Percentiles rank a stretch among this genome's conserved stretches.
These are phyloP conservation scores for Zhuliangozyma blackwelliae DNA, from an alignment of 1,139 yeast species.

Conservation along the genomic window DNA sequence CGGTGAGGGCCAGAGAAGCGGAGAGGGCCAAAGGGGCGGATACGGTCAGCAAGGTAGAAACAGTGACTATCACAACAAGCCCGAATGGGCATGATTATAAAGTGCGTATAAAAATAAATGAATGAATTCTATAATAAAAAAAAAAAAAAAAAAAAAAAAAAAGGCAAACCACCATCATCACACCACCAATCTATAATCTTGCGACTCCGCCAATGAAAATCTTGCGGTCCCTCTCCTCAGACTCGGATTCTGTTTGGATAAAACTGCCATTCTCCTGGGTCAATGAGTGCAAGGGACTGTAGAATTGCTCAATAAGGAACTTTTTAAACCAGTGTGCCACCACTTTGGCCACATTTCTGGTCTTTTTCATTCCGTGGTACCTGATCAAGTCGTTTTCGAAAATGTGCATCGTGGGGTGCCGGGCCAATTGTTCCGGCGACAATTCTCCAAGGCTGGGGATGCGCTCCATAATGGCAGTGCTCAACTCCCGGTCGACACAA, in stretches of 20 bases:
- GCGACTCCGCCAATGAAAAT: slow-evolving; percentile 26
- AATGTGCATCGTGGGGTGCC: slow-evolving; percentile 27
- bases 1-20: slow-evolving; percentile 15
- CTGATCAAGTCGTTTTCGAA: slow-evolving; percentile 34
- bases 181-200: slow-evolving; percentile 11
- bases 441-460: slow-evolving; percentile 19
- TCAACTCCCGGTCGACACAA: slow-evolving; percentile 21
- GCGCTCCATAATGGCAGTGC: slow-evolving; percentile 21
- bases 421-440: slow-evolving; percentile 4
- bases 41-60: slow-evolving; percentile 7
- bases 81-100: slow-evolving; percentile 35
- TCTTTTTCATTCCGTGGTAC: slow-evolving; percentile 19
- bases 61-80: slow-evolving; percentile 26
- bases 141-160: no score
- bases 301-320: slow-evolving; percentile 22
- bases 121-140: no score
- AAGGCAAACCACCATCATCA: not conserved
- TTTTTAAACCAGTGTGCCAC: slow-evolving; percentile 16
- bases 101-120: no score
- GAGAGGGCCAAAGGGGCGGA: slow-evolving; percentile 12
- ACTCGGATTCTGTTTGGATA: slow-evolving; percentile 19
- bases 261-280: slow-evolving; percentile 23
- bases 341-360: slow-evolving; percentile 16
- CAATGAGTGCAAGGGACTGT: slow-evolving; percentile 26
- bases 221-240: slow-evolving; percentile 21